These are phyloP conservation scores for Arachis stenosperma DNA, from an alignment of 306 rosid genomes.

Conservation along the genomic window DNA sequence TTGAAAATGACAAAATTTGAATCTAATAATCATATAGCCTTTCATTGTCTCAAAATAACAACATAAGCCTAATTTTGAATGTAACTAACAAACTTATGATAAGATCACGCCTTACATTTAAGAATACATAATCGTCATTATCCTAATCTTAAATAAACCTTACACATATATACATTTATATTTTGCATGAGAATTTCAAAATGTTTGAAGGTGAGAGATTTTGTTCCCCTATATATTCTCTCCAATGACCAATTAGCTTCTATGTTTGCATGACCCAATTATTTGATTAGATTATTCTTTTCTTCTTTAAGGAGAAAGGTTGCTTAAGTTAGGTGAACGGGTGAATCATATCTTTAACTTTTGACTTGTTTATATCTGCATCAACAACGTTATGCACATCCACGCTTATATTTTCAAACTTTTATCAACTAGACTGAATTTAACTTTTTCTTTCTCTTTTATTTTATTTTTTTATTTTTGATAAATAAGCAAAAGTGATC, in stretches of 20 bases:
- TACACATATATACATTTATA: constrained; percentile 2
- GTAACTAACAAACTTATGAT: background rate
- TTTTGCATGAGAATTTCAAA: constrained; percentile 23
- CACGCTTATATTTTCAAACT: background rate
- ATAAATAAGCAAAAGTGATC: too few relatives aligned
- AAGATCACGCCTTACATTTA: background rate
- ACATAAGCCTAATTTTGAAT: constrained; percentile 25
- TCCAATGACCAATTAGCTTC: background rate
- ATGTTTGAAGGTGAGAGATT: constrained; percentile 4
- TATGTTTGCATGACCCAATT: constrained; percentile 24
- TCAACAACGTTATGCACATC: background rate
- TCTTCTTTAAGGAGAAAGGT: background rate
- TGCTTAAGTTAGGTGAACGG: constrained; percentile 17
- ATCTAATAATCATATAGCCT: constrained; percentile 11
- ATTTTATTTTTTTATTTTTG: too few relatives aligned
- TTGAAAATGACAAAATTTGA: constrained; percentile 16
- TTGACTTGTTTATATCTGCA: background rate
- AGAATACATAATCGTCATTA: background rate
- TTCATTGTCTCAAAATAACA: background rate
- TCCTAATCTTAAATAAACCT: constrained; percentile 3
- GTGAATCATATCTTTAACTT: constrained; percentile 12
- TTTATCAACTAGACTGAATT: background rate
- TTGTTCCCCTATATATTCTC: constrained; percentile 14
- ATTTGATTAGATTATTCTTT: constrained; percentile 13
- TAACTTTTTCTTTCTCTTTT: background rate